Evolutionary conservation across 2,329 filamentous ascomycete genomes (phyloP).

Genomic region (Parascedosporium putredinis): DNA sequence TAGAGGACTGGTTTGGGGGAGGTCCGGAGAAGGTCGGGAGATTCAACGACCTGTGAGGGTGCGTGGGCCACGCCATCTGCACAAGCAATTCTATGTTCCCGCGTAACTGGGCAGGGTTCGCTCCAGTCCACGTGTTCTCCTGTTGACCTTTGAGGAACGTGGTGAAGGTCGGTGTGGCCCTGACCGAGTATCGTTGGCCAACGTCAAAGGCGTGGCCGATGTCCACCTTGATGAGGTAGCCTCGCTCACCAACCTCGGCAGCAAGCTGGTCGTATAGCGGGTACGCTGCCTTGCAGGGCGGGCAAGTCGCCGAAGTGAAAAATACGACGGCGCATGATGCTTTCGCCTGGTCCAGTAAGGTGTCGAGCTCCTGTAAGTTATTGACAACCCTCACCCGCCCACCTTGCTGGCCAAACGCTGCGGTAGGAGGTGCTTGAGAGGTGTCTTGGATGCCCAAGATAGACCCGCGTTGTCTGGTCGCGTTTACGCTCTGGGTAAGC

Average conservation of each 20-base stretch:
- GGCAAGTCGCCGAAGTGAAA: slow-evolving; percentile 83
- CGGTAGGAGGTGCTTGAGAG: slow-evolving; percentile 12
- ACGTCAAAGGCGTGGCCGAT: slow-evolving; percentile 56
- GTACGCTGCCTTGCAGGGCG: slow-evolving; percentile 74
- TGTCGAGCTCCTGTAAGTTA: slow-evolving; percentile 8
- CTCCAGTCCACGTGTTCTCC: slow-evolving; percentile 72
- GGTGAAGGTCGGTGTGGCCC: slow-evolving; percentile 79
- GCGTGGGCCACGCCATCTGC: slow-evolving; percentile 63
- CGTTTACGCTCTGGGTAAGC: slow-evolving; percentile 39
- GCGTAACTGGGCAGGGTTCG: slow-evolving; percentile 56
- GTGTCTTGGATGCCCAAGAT: slow-evolving; percentile 40
- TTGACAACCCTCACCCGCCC: neutral
- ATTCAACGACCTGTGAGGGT: slow-evolving; percentile 62
- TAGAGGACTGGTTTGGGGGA: slow-evolving; percentile 61
- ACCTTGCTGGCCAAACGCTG: slow-evolving; percentile 17
- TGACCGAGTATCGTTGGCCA: slow-evolving; percentile 54
- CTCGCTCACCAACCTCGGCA: slow-evolving; percentile 56
- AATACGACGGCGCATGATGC: slow-evolving; percentile 72
- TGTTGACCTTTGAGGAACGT: slow-evolving; percentile 70
- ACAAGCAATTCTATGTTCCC: slow-evolving; percentile 65
- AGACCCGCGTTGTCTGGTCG: slow-evolving; percentile 38
- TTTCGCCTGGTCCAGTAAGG: slow-evolving; percentile 51
- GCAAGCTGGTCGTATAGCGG: slow-evolving; percentile 74
- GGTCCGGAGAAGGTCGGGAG: slow-evolving; percentile 60
- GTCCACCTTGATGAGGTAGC: slow-evolving; percentile 73